Percentiles rank a stretch among this genome's conserved stretches.
These are phyloP conservation scores for Ophiocordyceps camponoti-floridani DNA, from an alignment of 2,329 filamentous ascomycete genomes.

Conservation along the genomic window DNA sequence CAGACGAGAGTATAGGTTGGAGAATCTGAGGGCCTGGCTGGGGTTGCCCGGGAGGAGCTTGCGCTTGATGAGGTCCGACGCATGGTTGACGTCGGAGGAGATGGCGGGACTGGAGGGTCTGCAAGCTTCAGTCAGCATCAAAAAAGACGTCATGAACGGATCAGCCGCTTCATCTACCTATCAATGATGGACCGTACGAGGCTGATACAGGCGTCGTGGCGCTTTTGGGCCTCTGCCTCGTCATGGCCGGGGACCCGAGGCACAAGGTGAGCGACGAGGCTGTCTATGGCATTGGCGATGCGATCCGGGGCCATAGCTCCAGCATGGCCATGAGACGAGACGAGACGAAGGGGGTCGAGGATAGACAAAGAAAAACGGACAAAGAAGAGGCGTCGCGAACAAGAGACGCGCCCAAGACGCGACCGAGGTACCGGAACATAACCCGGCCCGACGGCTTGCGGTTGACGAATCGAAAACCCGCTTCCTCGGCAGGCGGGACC, in stretches of 20 bases:
- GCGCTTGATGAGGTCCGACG: conserved; percentile 80
- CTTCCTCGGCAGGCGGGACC: too few relatives aligned
- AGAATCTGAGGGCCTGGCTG: conserved; percentile 66
- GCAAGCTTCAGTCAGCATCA: conserved; percentile 1
- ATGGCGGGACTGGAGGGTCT: conserved; percentile 35
- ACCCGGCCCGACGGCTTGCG: too few relatives aligned
- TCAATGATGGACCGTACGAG: conserved; percentile 33
- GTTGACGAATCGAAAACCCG: too few relatives aligned
- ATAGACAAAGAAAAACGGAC: too few relatives aligned
- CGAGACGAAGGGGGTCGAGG: background rate
- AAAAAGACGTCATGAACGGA: background rate
- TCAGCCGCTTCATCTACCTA: conserved; percentile 24
- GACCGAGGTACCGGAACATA: too few relatives aligned
- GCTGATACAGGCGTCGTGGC: conserved; percentile 44
- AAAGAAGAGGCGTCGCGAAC: too few relatives aligned
- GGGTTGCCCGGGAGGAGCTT: conserved; percentile 65
- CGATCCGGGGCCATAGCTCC: conserved; percentile 43
- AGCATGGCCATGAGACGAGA: conserved; percentile 6
- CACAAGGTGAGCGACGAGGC: conserved; percentile 58
- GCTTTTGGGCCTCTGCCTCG: conserved; percentile 48
- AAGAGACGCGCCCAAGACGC: too few relatives aligned
- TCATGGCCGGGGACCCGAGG: conserved; percentile 47
- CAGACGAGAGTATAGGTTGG: conserved; percentile 77
- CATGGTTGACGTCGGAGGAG: conserved; percentile 69
- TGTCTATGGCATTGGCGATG: conserved; percentile 62